Percentiles rank a stretch among this genome's conserved stretches.
phyloP scores from a whole-genome alignment of 2,329 filamentous ascomycete species.

The Beauveria varroae region DNA sequence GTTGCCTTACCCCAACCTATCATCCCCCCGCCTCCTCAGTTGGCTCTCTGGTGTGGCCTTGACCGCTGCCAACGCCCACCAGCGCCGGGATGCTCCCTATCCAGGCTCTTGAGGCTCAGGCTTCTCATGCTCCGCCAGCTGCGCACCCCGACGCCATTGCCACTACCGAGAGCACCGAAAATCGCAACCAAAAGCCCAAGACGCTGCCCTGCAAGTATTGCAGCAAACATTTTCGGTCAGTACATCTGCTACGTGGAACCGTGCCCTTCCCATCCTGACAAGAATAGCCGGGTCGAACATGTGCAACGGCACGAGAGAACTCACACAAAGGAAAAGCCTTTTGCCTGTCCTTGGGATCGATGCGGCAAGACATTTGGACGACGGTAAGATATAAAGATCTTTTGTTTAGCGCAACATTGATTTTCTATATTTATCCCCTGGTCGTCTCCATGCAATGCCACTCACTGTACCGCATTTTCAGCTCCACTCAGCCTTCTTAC shows the following conservation, averaged over 20 bases:
- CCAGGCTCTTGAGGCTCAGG: conserved; percentile 43
- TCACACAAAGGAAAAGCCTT: conserved; percentile 59
- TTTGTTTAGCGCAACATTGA: conserved; percentile 7
- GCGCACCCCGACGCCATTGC: conserved; percentile 18
- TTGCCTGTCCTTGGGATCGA: conserved; percentile 50
- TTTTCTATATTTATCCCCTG: conserved; percentile 7
- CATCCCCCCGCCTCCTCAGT: neutral
- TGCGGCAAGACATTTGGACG: conserved; percentile 57
- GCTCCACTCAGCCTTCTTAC: conserved; percentile 8
- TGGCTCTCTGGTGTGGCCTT: conserved; percentile 1
- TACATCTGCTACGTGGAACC: neutral
- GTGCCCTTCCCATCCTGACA: neutral
- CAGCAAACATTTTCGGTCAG: conserved; percentile 52
- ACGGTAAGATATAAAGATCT: conserved; percentile 38
- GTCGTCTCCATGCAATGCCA: conserved; percentile 10
- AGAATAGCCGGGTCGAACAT: conserved; percentile 52
- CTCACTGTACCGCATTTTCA: conserved; percentile 7
- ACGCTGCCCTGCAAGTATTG: conserved; percentile 56
- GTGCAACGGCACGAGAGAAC: conserved; percentile 57
- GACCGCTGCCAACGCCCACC: conserved; percentile 1
- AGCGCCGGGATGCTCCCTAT: conserved; percentile 42
- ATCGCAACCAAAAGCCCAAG: conserved; percentile 52
- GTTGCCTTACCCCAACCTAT: conserved; percentile 4
- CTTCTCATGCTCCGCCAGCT: conserved; percentile 22
- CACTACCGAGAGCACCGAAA: conserved; percentile 40